Evolutionary conservation across 805 yeast genomes (phyloP).

Genomic region (Pichia occidentalis): DNA sequence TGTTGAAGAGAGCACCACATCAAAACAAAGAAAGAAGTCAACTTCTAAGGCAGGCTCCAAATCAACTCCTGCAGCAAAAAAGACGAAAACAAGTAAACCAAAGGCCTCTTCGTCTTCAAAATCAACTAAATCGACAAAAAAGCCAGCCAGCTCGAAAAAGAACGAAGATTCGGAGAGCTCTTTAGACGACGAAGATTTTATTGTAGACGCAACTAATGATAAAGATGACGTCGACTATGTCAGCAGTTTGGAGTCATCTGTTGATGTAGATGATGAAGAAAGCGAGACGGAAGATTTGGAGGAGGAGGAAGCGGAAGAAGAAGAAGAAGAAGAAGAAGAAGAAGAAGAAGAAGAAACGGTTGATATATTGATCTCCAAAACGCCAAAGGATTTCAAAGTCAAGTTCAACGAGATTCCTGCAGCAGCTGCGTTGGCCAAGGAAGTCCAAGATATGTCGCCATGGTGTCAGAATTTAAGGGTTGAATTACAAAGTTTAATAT

Average conservation of each 20-base stretch:
- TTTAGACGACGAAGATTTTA: conserved; percentile 11
- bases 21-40: conserved; percentile 9
- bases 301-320: conserved; percentile 11
- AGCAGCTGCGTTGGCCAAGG: conserved; percentile 19
- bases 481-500: conserved; percentile 21
- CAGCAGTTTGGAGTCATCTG: no score
- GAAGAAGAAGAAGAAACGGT: conserved; percentile 15
- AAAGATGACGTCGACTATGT: conserved; percentile 14
- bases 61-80: conserved; percentile 19
- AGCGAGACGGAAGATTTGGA: conserved; percentile 11
- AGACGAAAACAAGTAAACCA: conserved; percentile 13
- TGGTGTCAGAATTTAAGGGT: conserved; percentile 21
- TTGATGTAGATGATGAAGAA: conserved; percentile 5
- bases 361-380: conserved; percentile 23
- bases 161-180: no score
- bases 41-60: conserved; percentile 12
- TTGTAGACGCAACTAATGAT: conserved; percentile 13
- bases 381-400: conserved; percentile 18
- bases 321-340: conserved; percentile 10
- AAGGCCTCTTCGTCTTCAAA: conserved; percentile 7
- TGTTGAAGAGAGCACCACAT: no score
- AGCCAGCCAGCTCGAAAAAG: no score
- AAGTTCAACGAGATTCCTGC: conserved; percentile 18
- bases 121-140: conserved; percentile 8
- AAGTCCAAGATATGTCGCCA: conserved; percentile 18